Evolutionary conservation across 495 filamentous ascomycete genomes (phyloP), one percentile per base, ranked within the genome.

Genomic region (Xylaria flabelliformis): DNA sequence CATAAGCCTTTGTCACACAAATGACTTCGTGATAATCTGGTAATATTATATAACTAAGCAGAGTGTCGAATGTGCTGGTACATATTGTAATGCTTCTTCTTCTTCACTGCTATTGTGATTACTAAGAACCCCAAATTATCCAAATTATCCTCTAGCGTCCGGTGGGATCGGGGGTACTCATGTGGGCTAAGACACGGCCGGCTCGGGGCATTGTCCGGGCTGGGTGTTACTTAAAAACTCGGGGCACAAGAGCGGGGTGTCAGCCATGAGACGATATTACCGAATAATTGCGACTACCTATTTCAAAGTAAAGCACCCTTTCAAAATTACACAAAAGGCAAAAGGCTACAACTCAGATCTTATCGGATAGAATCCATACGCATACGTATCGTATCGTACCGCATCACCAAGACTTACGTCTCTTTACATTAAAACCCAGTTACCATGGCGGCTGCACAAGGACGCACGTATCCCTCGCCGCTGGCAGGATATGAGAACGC

Each of bases 401-500:
- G 26, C 26, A 65, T 21, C 44, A 26, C 42, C 13, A 26, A 4
- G 41, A 15, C 34, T 29, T 32, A 53, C 32, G 10, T 24, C 9
- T 53, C 6, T 36, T n/a, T 6, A 19, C 0, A 32, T 68, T 2
- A 21, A 21, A 55, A 29, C 46, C 34, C n/a, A 58, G 46, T 7
- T 46, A 50, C 21, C 19, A 70, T 63, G 68, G 17, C 68, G 44
- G 29, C 51, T 34, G 0, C 53, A 26, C 68, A 63, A n/a, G 63
- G 63, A 42, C 86, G 86, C 75, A 82, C 71, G 15, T 93, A 90
- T 77, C 86, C 91, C 4, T 94, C 89, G 3, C 92, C 92, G 0
- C 79, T 94, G 2, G 84, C 83, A 68, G 91, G 90, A 7, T 94
- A 91, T 73, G 90, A 93, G 70, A 82, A 86, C 58, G 81, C 86